These are phyloP conservation scores for Colletotrichum brevisporum DNA, from an alignment of 2,329 filamentous ascomycete species.

Conservation along the genomic window DNA sequence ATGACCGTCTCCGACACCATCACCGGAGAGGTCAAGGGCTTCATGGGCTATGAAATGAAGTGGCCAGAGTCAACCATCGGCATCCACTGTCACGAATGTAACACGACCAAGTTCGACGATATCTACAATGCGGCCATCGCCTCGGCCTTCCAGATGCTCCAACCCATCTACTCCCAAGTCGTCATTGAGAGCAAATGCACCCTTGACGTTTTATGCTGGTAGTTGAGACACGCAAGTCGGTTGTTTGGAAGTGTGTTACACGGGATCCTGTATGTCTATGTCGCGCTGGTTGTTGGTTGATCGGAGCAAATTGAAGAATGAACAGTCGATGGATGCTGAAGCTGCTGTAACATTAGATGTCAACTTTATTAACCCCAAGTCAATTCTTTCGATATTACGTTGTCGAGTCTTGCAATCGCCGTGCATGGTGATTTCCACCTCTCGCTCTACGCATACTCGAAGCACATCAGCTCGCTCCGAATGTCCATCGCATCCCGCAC, in stretches of 20 bases:
- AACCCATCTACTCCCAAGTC: constrained; percentile 36
- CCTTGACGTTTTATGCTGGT: constrained; percentile 30
- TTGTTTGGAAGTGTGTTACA: neutral
- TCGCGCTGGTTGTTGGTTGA: neutral
- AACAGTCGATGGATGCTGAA: neutral
- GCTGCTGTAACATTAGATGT: neutral
- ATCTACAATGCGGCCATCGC: constrained; percentile 35
- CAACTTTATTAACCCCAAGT: neutral
- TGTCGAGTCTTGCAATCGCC: no score
- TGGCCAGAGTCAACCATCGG: constrained; percentile 20
- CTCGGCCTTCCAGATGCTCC: constrained; percentile 35
- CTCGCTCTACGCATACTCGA: neutral
- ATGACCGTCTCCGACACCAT: constrained; percentile 32
- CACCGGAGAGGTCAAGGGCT: constrained; percentile 30
- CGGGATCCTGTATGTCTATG: neutral
- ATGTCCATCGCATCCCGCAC: constrained; percentile 21
- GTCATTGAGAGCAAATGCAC: constrained; percentile 39
- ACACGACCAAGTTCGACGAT: constrained; percentile 33
- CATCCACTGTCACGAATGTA: constrained; percentile 37
- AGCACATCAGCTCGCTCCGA: constrained; percentile 12
- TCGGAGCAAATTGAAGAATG: neutral
- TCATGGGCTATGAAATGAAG: constrained; percentile 35
- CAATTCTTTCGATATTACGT: neutral
- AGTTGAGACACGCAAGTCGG: neutral
- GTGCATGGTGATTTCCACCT: no score